A percentile compares a stretch with the other conserved stretches of the same genome.
These are phyloP conservation scores for Oryza coarctata DNA, from an alignment of 176 grass and related monocot species.

Conservation along the genomic window DNA sequence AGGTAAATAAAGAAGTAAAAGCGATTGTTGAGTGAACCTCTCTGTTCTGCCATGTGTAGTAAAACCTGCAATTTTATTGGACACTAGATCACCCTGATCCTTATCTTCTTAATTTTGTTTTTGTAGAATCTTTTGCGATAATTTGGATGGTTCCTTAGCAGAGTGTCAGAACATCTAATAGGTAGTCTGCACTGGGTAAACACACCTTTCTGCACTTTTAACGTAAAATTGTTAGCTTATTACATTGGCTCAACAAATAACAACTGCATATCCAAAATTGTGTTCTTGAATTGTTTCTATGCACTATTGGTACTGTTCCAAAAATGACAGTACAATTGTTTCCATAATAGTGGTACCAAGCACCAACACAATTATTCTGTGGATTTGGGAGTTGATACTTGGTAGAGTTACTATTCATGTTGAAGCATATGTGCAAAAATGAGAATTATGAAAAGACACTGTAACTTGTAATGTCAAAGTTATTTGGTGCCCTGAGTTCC, in stretches of 20 bases:
- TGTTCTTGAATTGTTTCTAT: not conserved
- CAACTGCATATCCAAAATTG: not conserved
- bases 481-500: not conserved
- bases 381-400: not conserved
- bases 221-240: not conserved
- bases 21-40: slow-evolving; percentile 1
- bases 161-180: slow-evolving; percentile 28
- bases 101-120: slow-evolving; percentile 21
- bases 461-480: slow-evolving; percentile 15
- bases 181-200: slow-evolving; percentile 23
- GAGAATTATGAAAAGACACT: slow-evolving; percentile 7
- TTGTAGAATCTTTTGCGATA: slow-evolving; percentile 46
- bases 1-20: slow-evolving; percentile 1
- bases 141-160: slow-evolving; percentile 35
- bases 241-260: slow-evolving; percentile 15
- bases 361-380: not conserved
- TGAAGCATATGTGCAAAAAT: slow-evolving; percentile 1
- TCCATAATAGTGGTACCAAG: slow-evolving; percentile 14
- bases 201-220: not conserved
- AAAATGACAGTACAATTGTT: not conserved
- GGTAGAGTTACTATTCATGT: slow-evolving; percentile 21
- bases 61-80: slow-evolving; percentile 22
- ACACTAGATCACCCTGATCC: slow-evolving; percentile 33
- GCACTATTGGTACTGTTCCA: not conserved
- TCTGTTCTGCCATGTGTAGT: slow-evolving; percentile 19